Evolutionary conservation across 129 eudicot species (phyloP), one percentile per base, ranked within the genome.

Genomic region (Lonicera japonica): DNA sequence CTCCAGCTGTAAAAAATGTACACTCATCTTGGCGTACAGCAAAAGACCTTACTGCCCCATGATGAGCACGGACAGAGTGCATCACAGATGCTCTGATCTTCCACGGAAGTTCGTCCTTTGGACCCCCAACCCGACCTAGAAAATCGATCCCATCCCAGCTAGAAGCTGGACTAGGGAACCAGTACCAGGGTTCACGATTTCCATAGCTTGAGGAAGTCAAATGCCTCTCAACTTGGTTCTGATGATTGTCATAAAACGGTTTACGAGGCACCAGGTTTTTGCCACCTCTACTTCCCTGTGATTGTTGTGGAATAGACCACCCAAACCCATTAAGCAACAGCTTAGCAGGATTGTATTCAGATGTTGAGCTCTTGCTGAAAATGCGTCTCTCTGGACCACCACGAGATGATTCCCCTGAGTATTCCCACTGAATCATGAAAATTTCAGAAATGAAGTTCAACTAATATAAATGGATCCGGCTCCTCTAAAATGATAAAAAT

Each of bases 81-180:
- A 85, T 24, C 46, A 88, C 83, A 36, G 96, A 94, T 63, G 99
- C 89, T 74, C 80, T 85, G 63, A 94, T 85, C 78, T 94, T 94
- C 99, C 99, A 94, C 53, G 92, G 95, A 78, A 81, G 77, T 68
- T 88, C 99, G 61, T 83, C 95, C 73, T 88, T 94, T 57, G 83
- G 66, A 67, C 83, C 77, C 69, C 96, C 89, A 59, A 73, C 72
- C 52, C 95, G 95, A 45, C 85, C 84, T 50, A 84, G 54, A 72
- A 82, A 83, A 73, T 83, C 91, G 50, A 85, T 89, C 10, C 87
- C 96, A 54, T 88, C 87, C 96, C 91, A 88, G 71, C 79, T 81
- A 66, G 87, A 45, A 57, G 96, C 89, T 61, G 96, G 95, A 71
- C 87, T 85, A 34, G 95, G 96, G 54, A 94, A 94, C 99, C 99